A percentile compares a stretch with the other conserved stretches of the same genome.
Conservation (phyloP, 1,284 basidiomycete genomes). For the Vanrija pseudolonga region DNA sequence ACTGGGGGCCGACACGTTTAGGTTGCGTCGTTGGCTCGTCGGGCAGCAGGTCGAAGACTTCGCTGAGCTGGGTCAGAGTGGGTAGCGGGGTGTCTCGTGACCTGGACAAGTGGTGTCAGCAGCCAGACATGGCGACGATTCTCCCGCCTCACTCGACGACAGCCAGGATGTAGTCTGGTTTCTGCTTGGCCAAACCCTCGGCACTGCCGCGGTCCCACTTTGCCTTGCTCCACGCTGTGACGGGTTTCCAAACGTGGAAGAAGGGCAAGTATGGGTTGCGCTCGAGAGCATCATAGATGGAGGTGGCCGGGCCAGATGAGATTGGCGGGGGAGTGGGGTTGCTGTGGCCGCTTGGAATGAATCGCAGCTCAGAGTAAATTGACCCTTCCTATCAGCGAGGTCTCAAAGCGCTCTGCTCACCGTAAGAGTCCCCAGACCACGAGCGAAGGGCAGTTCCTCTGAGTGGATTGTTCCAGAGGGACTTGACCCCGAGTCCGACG, state of each 20-base stretch:
- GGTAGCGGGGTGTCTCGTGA: slow-evolving; percentile 43
- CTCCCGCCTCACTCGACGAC: slow-evolving; percentile 67
- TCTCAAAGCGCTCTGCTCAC: slow-evolving; percentile 14
- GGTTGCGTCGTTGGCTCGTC: slow-evolving; percentile 34
- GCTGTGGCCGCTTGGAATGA: slow-evolving; percentile 65
- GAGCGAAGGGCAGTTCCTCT: slow-evolving; percentile 14
- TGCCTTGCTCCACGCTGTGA: slow-evolving; percentile 59
- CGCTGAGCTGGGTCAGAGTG: slow-evolving; percentile 33
- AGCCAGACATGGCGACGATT: not conserved
- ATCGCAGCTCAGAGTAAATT: slow-evolving; percentile 68
- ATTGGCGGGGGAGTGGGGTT: slow-evolving; percentile 6
- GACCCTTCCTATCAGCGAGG: slow-evolving; percentile 52
- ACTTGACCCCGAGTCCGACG: slow-evolving; percentile 10
- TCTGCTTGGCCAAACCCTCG: slow-evolving; percentile 55
- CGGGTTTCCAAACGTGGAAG: slow-evolving; percentile 89
- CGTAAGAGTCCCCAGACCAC: slow-evolving; percentile 24
- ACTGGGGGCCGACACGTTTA: slow-evolving; percentile 45
- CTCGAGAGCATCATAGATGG: slow-evolving; percentile 26
- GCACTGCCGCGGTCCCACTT: slow-evolving; percentile 45
- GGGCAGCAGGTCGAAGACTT: slow-evolving; percentile 38
- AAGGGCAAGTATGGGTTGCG: slow-evolving; percentile 74
- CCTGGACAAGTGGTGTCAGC: slow-evolving; percentile 15
- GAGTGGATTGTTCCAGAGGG: slow-evolving; percentile 2
- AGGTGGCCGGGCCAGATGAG: slow-evolving; percentile 44
- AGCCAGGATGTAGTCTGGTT: slow-evolving; percentile 82